Base-by-base conservation (phyloP, 345 rosid species). In the Lagerstroemia speciosa region DNA sequence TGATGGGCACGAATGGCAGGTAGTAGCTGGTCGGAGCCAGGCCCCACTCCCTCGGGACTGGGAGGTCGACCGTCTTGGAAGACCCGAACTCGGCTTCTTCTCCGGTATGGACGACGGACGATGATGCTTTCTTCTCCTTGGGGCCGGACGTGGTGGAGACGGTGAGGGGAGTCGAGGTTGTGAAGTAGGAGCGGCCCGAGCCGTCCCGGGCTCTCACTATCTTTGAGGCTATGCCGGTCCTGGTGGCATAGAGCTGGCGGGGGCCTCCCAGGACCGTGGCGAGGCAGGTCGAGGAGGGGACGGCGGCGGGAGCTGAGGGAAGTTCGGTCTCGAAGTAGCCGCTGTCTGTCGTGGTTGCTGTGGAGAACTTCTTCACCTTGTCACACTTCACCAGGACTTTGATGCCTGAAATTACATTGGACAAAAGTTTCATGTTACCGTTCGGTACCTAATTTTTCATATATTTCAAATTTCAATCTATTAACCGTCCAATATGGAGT, bases 21-120 rank as follows among this genome's bases (percentile, higher is more conserved):
- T 93, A 93, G 48, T 82, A 89, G 81, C 98, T 93, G 3, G 96
- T 76, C 15, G 97, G 98, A 34, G 98, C 92, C 19, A 93, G 75
- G 3, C 98, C 98, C 98, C 98, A 93, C 64, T 86, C 93, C 3
- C 31, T 70, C 4, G 98, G 98, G 19, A 92, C 70, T 15, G 98
- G 98, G 67, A 93, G 67, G 74, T 93, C 85, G 38, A 89, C 3
- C 17, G 96, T 90, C 87, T 84, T 87, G 20, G 97, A 85, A 19
- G 89, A 81, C 27, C 78, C 83, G 29, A 80, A 43, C 17, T 5
- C 41, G 71, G 45, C 62, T 14, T 19, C 3, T 12, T 61, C 71
- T 29, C 62, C 65, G 48, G n/a, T n/a, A n/a, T 83, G 71, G 29
- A 9, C 8, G 38, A 68, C 72, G 15, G 77, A 70, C 15, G 66